These are phyloP conservation scores for Fragaria vesca DNA, from an alignment of 306 rosid species.

Conservation along the genomic window DNA sequence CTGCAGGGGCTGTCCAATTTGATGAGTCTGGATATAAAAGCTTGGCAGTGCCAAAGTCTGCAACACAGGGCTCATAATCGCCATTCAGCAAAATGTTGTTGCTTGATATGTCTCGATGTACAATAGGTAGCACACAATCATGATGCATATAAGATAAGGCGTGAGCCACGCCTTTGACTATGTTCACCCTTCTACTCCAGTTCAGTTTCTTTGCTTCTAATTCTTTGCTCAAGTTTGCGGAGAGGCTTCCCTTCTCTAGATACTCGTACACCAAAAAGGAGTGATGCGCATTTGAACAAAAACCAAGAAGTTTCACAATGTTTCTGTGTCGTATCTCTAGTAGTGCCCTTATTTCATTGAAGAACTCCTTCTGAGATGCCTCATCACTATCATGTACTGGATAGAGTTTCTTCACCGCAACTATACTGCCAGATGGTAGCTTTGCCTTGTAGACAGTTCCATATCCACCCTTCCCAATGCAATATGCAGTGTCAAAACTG, in stretches of 20 bases:
- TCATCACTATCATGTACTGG: background rate
- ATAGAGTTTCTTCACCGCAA: constrained; percentile 29
- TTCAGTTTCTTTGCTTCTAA: constrained; percentile 20
- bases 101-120: constrained; percentile 30
- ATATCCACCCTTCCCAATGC: constrained; percentile 32
- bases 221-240: constrained; percentile 9
- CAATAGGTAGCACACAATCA: constrained; percentile 17
- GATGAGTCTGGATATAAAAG: constrained; percentile 26
- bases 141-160: constrained; percentile 34
- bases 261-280: constrained; percentile 29
- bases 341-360: constrained; percentile 24
- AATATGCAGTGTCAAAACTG: constrained; percentile 19
- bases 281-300: constrained; percentile 14
- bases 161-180: constrained; percentile 25
- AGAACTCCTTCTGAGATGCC: constrained; percentile 17
- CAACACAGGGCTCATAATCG: constrained; percentile 21
- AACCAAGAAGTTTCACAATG: constrained; percentile 25
- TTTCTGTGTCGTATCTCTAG: constrained; percentile 32
- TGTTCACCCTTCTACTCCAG: constrained; percentile 28
- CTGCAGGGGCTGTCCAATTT: constrained; percentile 29
- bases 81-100: constrained; percentile 24
- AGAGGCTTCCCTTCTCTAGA: constrained; percentile 22
- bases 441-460: constrained; percentile 27
- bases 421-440: background rate
- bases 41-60: constrained; percentile 33